phyloP scores from a whole-genome alignment of 2,329 filamentous ascomycete species.

The Laburnicola sp. region DNA sequence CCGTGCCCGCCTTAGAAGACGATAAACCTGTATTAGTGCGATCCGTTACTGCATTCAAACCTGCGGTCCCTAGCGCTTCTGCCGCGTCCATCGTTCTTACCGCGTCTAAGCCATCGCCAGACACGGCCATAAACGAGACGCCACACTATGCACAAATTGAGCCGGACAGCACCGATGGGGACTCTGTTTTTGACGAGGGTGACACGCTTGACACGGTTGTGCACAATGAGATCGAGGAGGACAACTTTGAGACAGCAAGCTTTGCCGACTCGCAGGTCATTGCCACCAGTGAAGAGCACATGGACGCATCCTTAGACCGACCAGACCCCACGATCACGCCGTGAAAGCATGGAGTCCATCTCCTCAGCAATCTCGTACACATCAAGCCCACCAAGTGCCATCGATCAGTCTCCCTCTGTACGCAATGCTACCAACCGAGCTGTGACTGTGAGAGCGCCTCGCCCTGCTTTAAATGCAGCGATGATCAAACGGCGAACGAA shows the following conservation, averaged over 20 bases:
- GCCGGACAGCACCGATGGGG: slow-evolving; percentile 22
- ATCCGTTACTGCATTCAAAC: neutral
- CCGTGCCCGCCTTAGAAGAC: neutral
- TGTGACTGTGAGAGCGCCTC: slow-evolving; percentile 32
- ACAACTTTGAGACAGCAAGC: neutral
- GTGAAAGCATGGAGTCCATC: slow-evolving; percentile 35
- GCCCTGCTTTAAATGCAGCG: slow-evolving; percentile 49
- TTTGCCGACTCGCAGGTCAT: slow-evolving; percentile 26
- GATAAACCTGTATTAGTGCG: neutral
- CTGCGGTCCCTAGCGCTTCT: neutral
- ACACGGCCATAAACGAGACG: neutral
- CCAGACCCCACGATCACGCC: slow-evolving; percentile 40
- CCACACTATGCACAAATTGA: neutral
- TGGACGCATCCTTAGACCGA: slow-evolving; percentile 15
- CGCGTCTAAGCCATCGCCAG: neutral
- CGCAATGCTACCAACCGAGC: slow-evolving; percentile 33
- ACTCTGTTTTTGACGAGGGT: slow-evolving; percentile 40
- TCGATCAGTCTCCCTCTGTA: slow-evolving; percentile 44
- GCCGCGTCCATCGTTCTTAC: no score
- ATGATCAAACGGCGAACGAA: slow-evolving; percentile 47
- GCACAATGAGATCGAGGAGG: slow-evolving; percentile 31
- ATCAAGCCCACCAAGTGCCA: slow-evolving; percentile 34
- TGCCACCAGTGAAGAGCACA: slow-evolving; percentile 21
- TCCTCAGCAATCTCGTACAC: slow-evolving; percentile 36
- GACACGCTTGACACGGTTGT: slow-evolving; percentile 43